Conservation (phyloP, 139 green algal species). For the Desmodesmus armatus region DNA sequence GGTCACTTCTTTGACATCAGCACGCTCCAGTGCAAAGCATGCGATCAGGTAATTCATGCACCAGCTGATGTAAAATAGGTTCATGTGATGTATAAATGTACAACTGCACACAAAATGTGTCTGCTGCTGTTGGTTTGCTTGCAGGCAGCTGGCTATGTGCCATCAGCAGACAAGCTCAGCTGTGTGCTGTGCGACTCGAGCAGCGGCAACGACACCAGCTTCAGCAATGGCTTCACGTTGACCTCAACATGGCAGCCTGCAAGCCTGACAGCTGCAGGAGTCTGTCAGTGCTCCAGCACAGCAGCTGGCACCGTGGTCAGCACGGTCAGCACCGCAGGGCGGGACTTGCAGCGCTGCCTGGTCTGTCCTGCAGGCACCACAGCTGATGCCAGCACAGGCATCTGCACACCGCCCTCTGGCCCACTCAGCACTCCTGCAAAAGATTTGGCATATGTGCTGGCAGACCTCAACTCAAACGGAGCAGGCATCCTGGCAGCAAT, state of each 20-base stretch:
- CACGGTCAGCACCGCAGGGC: constrained; percentile 26
- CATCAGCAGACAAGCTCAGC: constrained; percentile 31
- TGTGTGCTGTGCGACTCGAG: constrained; percentile 49
- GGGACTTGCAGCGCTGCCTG: constrained; percentile 46
- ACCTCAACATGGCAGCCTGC: constrained; percentile 41
- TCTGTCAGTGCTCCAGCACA: constrained; percentile 29
- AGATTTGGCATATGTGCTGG: constrained; percentile 40
- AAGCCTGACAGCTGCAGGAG: not conserved
- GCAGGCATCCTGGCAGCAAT: constrained; percentile 11
- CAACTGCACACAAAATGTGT: no score
- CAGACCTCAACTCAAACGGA: constrained; percentile 20
- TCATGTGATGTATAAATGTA: not conserved
- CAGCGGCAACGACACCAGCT: constrained; percentile 23
- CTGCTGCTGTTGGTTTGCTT: not conserved
- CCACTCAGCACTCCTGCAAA: constrained; percentile 3
- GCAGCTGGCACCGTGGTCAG: not conserved
- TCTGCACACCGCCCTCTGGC: constrained; percentile 21
- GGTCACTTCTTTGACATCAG: constrained; percentile 37
- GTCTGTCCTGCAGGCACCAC: constrained; percentile 44
- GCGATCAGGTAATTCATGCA: constrained; percentile 18
- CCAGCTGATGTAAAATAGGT: not conserved
- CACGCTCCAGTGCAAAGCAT: constrained; percentile 7
- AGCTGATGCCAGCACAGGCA: constrained; percentile 33
- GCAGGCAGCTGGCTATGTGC: constrained; percentile 41
- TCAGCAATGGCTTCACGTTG: constrained; percentile 41